Evolutionary conservation across 2,329 filamentous ascomycete genomes (phyloP), one percentile per base, ranked within the genome.

Genomic region (Coleophoma cylindrospora): DNA sequence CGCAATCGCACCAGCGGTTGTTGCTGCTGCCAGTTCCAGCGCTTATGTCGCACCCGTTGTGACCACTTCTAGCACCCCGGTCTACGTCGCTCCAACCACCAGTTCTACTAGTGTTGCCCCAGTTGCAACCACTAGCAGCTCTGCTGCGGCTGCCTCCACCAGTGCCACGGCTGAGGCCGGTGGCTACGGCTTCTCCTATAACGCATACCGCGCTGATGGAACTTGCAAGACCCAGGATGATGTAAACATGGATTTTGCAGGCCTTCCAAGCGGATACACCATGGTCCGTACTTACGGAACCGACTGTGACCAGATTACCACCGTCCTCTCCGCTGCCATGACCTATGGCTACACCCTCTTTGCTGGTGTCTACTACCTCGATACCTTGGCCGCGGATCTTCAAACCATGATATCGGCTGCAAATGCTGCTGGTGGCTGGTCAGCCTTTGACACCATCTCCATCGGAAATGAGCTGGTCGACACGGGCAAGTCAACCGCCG

Each of bases 381-480:
- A 70, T 40, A 65, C 75, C 8, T 72, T 87, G 14, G 66, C 72
- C 13, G 55, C 69, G 1, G 82, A 88, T 51, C 73, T 88, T n/a
- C 57, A 75, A 10, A 73, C 70, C 32, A 82, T 95, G 53, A 77
- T 83, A 49, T 65, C 73, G 4, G 81, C 77, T 13, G 74, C 87
- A 40, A 56, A 71, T 6, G 15, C 13, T 14, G 36, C 36, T 13
- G 74, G 76, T 32, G 79, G 88, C 66, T 95, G 88, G 88, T 73
- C 72, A 45, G 65, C 73, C 13, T 77, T 95, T 54, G 76, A 87
- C 63, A 86, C 87, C 2, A 76, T 95, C 61, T 80, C 81, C 50
- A 77, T 95, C 40, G 90, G 89, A 54, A 95, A 95, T 64, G 90
- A 95, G 67, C 74, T 86, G 34, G 82, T 95, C 65, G 86, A 89